A percentile compares a stretch with the other conserved stretches of the same genome.
phyloP scores from a whole-genome alignment of 495 filamentous ascomycete species.

The Astrocystis sublimbata region DNA sequence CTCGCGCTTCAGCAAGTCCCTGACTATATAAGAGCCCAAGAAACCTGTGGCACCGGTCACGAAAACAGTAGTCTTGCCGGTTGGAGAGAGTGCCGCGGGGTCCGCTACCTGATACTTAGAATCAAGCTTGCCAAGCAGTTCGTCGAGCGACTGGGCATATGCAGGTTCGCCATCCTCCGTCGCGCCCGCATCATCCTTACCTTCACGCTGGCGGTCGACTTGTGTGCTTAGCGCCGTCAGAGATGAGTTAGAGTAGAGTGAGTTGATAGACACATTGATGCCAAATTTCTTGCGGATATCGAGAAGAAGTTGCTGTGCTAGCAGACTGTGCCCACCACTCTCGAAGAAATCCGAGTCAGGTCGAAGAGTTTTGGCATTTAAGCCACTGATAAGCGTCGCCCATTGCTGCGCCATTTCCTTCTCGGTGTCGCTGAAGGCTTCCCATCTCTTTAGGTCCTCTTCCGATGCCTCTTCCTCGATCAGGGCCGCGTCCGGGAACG shows the following conservation, averaged over 20 bases:
- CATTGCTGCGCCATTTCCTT: conserved; percentile 37
- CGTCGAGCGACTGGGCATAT: conserved; percentile 62
- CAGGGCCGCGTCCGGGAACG: conserved; percentile 77
- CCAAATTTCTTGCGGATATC: conserved; percentile 64
- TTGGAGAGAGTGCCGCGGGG: conserved; percentile 25
- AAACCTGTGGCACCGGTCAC: conserved; percentile 93
- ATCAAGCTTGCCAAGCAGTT: conserved; percentile 38
- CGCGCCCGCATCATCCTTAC: conserved; percentile 36
- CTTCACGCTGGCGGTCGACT: conserved; percentile 59
- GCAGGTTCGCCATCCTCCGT: conserved; percentile 61
- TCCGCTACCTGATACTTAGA: conserved; percentile 43
- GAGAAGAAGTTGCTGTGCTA: conserved; percentile 80
- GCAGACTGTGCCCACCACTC: conserved; percentile 80
- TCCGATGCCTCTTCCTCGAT: conserved; percentile 59
- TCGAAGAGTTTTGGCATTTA: conserved; percentile 60
- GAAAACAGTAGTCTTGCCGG: conserved; percentile 62
- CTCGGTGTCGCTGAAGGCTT: conserved; percentile 48
- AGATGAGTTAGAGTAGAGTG: conserved; percentile 75
- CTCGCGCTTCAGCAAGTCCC: conserved; percentile 58
- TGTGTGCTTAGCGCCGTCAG: conserved; percentile 71
- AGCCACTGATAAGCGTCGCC: conserved; percentile 52
- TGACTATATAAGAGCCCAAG: conserved; percentile 79
- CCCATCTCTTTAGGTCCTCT: conserved; percentile 69
- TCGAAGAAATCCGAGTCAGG: conserved; percentile 82
- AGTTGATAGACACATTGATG: conserved; percentile 70